These are phyloP conservation scores for Penicillium turbatum DNA, from an alignment of 495 filamentous ascomycete species.

Conservation along the genomic window DNA sequence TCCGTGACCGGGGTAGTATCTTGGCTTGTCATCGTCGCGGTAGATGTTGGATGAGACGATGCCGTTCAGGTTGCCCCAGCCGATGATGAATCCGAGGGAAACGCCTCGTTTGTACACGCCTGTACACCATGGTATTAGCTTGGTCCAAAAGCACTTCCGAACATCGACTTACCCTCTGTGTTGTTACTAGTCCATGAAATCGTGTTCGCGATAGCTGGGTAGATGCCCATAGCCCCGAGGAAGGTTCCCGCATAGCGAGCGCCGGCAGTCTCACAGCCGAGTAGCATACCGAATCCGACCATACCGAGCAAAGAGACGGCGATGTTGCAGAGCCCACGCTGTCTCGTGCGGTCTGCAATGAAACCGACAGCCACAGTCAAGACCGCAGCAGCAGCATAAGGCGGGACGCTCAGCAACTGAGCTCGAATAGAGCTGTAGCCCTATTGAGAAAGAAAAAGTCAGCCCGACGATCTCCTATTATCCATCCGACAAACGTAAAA, in stretches of 20 bases:
- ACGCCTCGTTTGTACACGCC: slow-evolving; percentile 88
- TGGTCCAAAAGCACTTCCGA: neutral
- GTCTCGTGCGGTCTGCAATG: slow-evolving; percentile 70
- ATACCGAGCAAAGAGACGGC: slow-evolving; percentile 64
- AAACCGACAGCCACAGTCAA: slow-evolving; percentile 74
- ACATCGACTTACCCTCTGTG: slow-evolving; percentile 53
- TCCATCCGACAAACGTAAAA: neutral
- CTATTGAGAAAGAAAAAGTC: slow-evolving; percentile 30
- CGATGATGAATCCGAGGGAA: slow-evolving; percentile 79
- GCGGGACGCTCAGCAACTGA: slow-evolving; percentile 82
- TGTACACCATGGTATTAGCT: slow-evolving; percentile 8
- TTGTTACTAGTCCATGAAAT: slow-evolving; percentile 91
- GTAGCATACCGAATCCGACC: slow-evolving; percentile 73
- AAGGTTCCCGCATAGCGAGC: slow-evolving; percentile 82
- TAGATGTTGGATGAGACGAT: slow-evolving; percentile 77
- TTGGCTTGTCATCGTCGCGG: slow-evolving; percentile 48
- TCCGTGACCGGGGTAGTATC: slow-evolving; percentile 55
- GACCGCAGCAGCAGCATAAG: slow-evolving; percentile 77
- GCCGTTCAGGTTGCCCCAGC: slow-evolving; percentile 91
- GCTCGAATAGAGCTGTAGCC: slow-evolving; percentile 68
- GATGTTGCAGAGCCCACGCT: slow-evolving; percentile 83
- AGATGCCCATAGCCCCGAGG: slow-evolving; percentile 84
- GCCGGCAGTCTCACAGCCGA: slow-evolving; percentile 53
- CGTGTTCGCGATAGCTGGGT: slow-evolving; percentile 87
- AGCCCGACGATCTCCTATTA: slow-evolving; percentile 20